Conservation (phyloP, 2,329 filamentous ascomycete genomes). For the Teratosphaeria nubilosa region DNA sequence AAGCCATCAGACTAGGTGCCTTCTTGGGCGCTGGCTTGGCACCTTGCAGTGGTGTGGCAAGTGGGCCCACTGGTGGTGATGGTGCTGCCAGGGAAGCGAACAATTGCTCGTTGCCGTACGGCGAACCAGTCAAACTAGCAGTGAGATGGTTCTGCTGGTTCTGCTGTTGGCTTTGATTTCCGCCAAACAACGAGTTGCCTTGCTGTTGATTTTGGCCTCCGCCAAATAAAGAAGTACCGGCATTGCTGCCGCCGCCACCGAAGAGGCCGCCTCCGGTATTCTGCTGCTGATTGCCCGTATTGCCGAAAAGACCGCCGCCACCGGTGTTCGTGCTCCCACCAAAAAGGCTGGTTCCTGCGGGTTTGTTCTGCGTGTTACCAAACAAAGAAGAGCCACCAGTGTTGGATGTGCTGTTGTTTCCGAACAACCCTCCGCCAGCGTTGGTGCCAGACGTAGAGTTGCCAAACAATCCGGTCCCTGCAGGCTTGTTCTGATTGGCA, state of each 20-base stretch:
- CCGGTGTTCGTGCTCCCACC: constrained; percentile 29
- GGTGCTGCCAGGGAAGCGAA: constrained; percentile 64
- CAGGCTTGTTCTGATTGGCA: constrained; percentile 12
- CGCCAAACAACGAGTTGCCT: constrained; percentile 42
- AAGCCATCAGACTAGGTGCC: constrained; percentile 20
- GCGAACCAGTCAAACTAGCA: constrained; percentile 61
- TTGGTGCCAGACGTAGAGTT: constrained; percentile 15
- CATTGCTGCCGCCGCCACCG: constrained; percentile 26
- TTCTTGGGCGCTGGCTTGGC: constrained; percentile 33
- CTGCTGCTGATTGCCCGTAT: constrained; percentile 7
- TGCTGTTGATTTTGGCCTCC: constrained; percentile 31
- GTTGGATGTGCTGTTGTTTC: constrained; percentile 28
- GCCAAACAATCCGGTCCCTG: constrained; percentile 12
- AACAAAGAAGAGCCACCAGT: constrained; percentile 10
- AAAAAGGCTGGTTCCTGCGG: constrained; percentile 26
- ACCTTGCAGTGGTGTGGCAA: constrained; percentile 79
- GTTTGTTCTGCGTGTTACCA: constrained; percentile 19
- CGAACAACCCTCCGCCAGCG: constrained; percentile 15
- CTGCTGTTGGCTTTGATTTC: constrained; percentile 45
- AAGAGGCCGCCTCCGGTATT: constrained; percentile 33
- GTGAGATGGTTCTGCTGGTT: constrained; percentile 45
- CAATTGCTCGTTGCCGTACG: constrained; percentile 80
- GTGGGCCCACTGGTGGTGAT: constrained; percentile 67
- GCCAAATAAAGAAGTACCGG: constrained; percentile 30
- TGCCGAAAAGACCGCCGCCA: constrained; percentile 33